Evolutionary conservation across 2,329 filamentous ascomycete species (phyloP), one percentile per base, ranked within the genome.

Genomic region (Monilinia aucupariae): DNA sequence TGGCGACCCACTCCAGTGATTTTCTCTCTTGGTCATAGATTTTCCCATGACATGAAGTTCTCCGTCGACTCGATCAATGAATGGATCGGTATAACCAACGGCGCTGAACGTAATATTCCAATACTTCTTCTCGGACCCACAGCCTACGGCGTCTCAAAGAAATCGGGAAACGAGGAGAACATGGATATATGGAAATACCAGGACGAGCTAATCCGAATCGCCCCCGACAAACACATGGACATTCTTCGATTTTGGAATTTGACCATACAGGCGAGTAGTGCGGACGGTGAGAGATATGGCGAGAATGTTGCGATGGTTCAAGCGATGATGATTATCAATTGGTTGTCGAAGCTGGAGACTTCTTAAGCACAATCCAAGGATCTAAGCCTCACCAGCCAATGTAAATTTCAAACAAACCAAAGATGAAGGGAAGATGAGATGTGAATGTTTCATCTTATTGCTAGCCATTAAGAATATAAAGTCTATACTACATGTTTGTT

Each of bases 101-200:
- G 68, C 32, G 75, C 73, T 13, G 70, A 72, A 62, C 72, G 74
- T 15, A 76, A 75, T 43, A 74, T 75, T 3, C 77, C 77, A 4
- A 76, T 79, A 66, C 73, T 80, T 22, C 77, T 77, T 73, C 63
- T 79, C 20, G 75, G 77, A 6, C 77, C 77, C 27, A 73, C 72
- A 30, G 75, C 76, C 8, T 41, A 60, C 10, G 62, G 65, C 32
- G 9, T 60, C 12, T 54, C 58, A 9, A 64, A 62, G 49, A 10
- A 45, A 27, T 15, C 59, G 34, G 41, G 34, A 8, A 64, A 62
- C 3, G 56, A 50, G 3, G 62, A 49, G 22, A 67, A 67, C 41
- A 45, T 59, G 22, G 63, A 50, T 13, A 49, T 75, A 17, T 78
- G 76, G 76, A 72, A 76, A 50, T 79, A 76, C 64, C 54, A 74